Conservation (phyloP, 192 early-diverging fungal genomes). For the Umbelopsis vinacea region DNA sequence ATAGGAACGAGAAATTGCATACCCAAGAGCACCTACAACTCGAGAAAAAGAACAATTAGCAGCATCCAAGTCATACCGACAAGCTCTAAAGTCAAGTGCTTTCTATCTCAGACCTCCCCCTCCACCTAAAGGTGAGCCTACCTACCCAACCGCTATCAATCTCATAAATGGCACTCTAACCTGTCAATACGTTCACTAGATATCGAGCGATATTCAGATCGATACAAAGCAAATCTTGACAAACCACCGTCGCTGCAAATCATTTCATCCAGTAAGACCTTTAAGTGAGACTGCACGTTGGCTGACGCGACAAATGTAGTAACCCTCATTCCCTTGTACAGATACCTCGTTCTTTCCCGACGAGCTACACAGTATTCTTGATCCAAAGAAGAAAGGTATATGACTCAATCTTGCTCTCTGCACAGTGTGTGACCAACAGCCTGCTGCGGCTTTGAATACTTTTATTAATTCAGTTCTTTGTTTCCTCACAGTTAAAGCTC, state of each 20-base stretch:
- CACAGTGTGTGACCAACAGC: neutral
- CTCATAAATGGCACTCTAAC: neutral
- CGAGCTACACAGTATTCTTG: conserved; percentile 37
- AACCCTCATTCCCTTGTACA: neutral
- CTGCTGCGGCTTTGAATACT: no score
- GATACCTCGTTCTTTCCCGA: conserved; percentile 42
- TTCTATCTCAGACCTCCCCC: conserved; percentile 27
- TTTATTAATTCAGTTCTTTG: neutral
- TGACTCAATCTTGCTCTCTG: neutral
- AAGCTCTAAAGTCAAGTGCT: conserved; percentile 23
- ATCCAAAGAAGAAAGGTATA: conserved; percentile 32
- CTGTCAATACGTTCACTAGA: conserved; percentile 12
- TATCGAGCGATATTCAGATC: conserved; percentile 42
- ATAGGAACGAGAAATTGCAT: conserved; percentile 36
- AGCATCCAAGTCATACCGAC: conserved; percentile 22
- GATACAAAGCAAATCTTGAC: conserved; percentile 24
- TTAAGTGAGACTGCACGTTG: neutral
- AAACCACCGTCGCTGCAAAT: conserved; percentile 22
- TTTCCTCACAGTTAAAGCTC: conserved; percentile 7
- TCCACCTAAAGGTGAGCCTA: conserved; percentile 31
- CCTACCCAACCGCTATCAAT: neutral
- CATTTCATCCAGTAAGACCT: conserved; percentile 32
- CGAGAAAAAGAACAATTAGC: conserved; percentile 28
- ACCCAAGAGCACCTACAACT: conserved; percentile 34
- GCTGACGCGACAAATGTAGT: neutral